These are phyloP conservation scores for Mortierella sp. DNA, from an alignment of 371 early-diverging fungal genomes.

Conservation along the genomic window DNA sequence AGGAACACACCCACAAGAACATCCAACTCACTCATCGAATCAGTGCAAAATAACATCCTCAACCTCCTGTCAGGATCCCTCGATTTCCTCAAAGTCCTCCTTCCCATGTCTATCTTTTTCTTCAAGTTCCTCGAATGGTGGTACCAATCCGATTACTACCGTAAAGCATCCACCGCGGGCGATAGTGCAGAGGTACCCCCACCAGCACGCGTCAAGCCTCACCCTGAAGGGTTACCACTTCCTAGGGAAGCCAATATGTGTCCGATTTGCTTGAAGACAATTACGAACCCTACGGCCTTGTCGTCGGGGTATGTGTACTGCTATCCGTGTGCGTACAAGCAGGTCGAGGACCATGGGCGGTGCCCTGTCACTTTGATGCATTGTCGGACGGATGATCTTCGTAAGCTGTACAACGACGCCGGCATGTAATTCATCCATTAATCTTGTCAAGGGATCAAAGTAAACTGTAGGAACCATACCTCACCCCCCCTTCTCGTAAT, in stretches of 20 bases:
- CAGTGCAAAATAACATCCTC: slow-evolving; percentile 39
- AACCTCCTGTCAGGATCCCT: slow-evolving; percentile 61
- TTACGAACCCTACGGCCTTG: slow-evolving; percentile 89
- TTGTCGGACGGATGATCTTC: slow-evolving; percentile 63
- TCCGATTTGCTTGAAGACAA: slow-evolving; percentile 78
- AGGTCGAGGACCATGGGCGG: slow-evolving; percentile 72
- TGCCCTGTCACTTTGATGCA: slow-evolving; percentile 84
- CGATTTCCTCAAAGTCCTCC: slow-evolving; percentile 78
- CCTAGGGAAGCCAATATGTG: slow-evolving; percentile 83
- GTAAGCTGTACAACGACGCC: slow-evolving; percentile 74
- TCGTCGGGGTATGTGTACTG: slow-evolving; percentile 90
- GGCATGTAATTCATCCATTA: slow-evolving; percentile 30
- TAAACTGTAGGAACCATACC: background rate
- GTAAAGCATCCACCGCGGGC: slow-evolving; percentile 43
- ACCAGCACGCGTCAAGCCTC: slow-evolving; percentile 78
- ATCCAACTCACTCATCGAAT: slow-evolving; percentile 33
- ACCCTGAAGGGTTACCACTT: slow-evolving; percentile 81
- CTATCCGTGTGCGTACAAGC: slow-evolving; percentile 83
- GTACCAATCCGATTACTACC: slow-evolving; percentile 85
- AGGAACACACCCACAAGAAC: slow-evolving; percentile 22
- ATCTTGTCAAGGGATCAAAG: background rate
- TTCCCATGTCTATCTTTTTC: slow-evolving; percentile 93
- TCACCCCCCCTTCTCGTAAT: background rate
- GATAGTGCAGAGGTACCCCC: slow-evolving; percentile 72
- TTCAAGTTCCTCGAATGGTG: slow-evolving; percentile 97